Conservation (phyloP, 805 yeast genomes). For the Kurtzmaniella fragi region DNA sequence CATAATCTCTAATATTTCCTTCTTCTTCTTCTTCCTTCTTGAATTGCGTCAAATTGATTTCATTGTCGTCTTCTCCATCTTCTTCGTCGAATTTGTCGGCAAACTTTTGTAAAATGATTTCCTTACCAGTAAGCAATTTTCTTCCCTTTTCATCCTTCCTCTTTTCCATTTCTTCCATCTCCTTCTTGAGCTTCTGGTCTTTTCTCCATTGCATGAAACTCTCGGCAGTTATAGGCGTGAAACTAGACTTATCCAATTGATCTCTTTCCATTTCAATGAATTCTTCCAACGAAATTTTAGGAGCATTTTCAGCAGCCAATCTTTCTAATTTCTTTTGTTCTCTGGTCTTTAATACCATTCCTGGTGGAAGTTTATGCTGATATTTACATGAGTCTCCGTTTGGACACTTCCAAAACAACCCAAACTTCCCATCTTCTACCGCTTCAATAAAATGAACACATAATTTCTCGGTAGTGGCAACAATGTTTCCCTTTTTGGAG, state of each 20-base stretch:
- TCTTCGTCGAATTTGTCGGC: slow-evolving; percentile 51
- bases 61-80: slow-evolving; percentile 43
- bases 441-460: slow-evolving; percentile 95
- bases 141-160: slow-evolving; percentile 28
- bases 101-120: slow-evolving; percentile 58
- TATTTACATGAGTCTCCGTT: slow-evolving; percentile 89
- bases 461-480: slow-evolving; percentile 89
- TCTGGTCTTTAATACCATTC: slow-evolving; percentile 93
- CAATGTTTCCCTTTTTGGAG: slow-evolving; percentile 92
- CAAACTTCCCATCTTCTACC: slow-evolving; percentile 94
- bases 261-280: slow-evolving; percentile 92
- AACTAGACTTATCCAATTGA: slow-evolving; percentile 63
- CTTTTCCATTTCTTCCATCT: slow-evolving; percentile 29
- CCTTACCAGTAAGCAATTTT: slow-evolving; percentile 61
- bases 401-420: slow-evolving; percentile 99
- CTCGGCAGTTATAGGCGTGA: slow-evolving; percentile 84
- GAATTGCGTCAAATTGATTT: slow-evolving; percentile 55
- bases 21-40: slow-evolving; percentile 45
- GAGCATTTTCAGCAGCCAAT: slow-evolving; percentile 76
- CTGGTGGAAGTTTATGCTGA: slow-evolving; percentile 93
- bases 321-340: slow-evolving; percentile 90
- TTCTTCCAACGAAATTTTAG: slow-evolving; percentile 91
- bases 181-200: slow-evolving; percentile 57
- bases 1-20: slow-evolving; percentile 60
- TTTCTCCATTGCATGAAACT: slow-evolving; percentile 80